These are phyloP conservation scores for Pichia nanzhaoensis DNA, from an alignment of 805 yeast species.

Conservation along the genomic window DNA sequence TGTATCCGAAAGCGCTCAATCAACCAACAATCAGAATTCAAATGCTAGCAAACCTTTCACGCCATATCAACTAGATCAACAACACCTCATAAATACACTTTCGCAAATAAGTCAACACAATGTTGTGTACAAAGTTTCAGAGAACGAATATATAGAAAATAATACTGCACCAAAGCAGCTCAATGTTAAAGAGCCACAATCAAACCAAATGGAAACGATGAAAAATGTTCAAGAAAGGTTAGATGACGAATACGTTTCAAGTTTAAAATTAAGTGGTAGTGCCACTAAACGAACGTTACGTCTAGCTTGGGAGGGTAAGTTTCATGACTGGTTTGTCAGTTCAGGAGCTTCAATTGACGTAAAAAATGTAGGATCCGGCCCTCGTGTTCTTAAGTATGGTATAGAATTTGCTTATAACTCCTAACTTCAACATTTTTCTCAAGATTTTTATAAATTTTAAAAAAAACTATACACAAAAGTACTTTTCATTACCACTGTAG, in stretches of 20 bases:
- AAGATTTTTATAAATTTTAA: too few species aligned
- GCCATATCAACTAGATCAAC: conserved; percentile 2
- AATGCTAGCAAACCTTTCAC: background rate
- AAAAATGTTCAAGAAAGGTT: background rate
- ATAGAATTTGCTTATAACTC: conserved; percentile 57
- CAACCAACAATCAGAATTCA: background rate
- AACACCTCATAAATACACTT: background rate
- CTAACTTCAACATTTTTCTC: conserved; percentile 16
- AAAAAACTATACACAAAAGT: too few species aligned
- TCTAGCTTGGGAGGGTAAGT: conserved; percentile 82
- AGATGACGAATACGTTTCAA: conserved; percentile 35
- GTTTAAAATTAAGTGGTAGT: conserved; percentile 67
- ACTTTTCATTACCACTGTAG: too few species aligned
- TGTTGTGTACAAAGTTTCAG: conserved; percentile 8
- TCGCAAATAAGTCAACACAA: conserved; percentile 6
- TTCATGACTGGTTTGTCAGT: conserved; percentile 69
- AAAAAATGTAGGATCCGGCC: conserved; percentile 33
- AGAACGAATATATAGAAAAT: conserved; percentile 1
- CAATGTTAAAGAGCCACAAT: background rate
- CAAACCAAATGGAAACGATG: background rate
- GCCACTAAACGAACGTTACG: conserved; percentile 54
- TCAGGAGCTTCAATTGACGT: conserved; percentile 58
- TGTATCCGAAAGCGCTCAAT: background rate
- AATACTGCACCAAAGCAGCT: background rate
- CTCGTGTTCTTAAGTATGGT: conserved; percentile 49